A percentile compares a stretch with the other conserved stretches of the same genome.
Conservation (phyloP, 306 rosid species). For the Dryas octopetala region DNA sequence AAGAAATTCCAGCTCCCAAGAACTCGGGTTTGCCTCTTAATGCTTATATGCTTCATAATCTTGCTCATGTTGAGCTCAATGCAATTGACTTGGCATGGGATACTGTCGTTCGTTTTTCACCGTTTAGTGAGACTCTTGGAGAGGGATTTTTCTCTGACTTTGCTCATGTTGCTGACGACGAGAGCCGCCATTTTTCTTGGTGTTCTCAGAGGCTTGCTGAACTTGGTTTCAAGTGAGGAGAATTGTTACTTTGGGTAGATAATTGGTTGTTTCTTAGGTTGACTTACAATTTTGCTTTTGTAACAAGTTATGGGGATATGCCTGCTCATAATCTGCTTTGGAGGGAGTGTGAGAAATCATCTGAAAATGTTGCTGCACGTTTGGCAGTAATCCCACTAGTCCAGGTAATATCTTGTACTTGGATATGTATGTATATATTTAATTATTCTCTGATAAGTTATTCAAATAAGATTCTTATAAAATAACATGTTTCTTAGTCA, state of each 20-base stretch:
- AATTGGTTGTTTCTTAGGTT: slow-evolving; percentile 31
- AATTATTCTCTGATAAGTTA: background rate
- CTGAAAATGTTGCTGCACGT: slow-evolving; percentile 87
- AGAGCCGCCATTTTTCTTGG: slow-evolving; percentile 93
- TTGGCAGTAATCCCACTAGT: slow-evolving; percentile 87
- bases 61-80: slow-evolving; percentile 94
- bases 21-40: slow-evolving; percentile 84
- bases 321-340: slow-evolving; percentile 93
- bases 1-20: slow-evolving; percentile 87
- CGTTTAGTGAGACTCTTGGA: slow-evolving; percentile 68
- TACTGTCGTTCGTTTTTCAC: slow-evolving; percentile 86
- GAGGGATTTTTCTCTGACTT: slow-evolving; percentile 88
- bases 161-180: slow-evolving; percentile 95
- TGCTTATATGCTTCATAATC: slow-evolving; percentile 92
- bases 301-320: slow-evolving; percentile 89
- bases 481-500: background rate
- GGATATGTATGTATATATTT: background rate
- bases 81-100: slow-evolving; percentile 98
- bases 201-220: slow-evolving; percentile 96
- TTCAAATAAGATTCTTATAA: too few relatives aligned
- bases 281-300: slow-evolving; percentile 25
- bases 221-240: slow-evolving; percentile 84
- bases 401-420: slow-evolving; percentile 51
- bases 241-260: slow-evolving; percentile 14
- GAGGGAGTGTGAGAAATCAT: slow-evolving; percentile 94